Evolutionary conservation across 352 stramenopile species (phyloP).

Genomic region (Phytopythium sindhum): DNA sequence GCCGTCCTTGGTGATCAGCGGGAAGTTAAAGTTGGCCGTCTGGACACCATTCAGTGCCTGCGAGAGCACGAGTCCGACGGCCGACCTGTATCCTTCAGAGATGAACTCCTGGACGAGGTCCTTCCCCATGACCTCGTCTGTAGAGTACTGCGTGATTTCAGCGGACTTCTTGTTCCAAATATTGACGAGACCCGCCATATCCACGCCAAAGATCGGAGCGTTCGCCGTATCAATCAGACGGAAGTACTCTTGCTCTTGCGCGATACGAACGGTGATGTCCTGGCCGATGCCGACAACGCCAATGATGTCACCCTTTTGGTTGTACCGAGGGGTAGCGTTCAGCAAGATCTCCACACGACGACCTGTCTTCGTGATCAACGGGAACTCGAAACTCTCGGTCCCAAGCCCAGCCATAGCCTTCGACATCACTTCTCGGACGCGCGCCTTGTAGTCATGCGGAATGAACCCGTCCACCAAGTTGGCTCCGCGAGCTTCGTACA

Average conservation of each 20-base stretch:
- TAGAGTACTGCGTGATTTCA: slow-evolving; percentile 86
- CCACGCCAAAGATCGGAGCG: slow-evolving; percentile 85
- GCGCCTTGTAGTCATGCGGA: slow-evolving; percentile 54
- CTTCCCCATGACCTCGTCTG: slow-evolving; percentile 86
- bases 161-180: slow-evolving; percentile 91
- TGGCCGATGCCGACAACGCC: slow-evolving; percentile 81
- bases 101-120: slow-evolving; percentile 90
- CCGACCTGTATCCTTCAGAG: slow-evolving; percentile 59
- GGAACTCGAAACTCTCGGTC: slow-evolving; percentile 87
- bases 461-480: slow-evolving; percentile 91
- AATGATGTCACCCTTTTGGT: slow-evolving; percentile 77
- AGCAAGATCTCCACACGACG: slow-evolving; percentile 77
- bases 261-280: slow-evolving; percentile 78
- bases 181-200: slow-evolving; percentile 72
- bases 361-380: slow-evolving; percentile 79
- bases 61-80: slow-evolving; percentile 61
- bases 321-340: slow-evolving; percentile 79
- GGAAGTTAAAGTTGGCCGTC: slow-evolving; percentile 84
- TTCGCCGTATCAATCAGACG: slow-evolving; percentile 88
- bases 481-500: slow-evolving; percentile 84
- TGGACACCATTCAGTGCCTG: slow-evolving; percentile 68
- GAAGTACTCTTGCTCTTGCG: slow-evolving; percentile 86
- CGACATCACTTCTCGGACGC: slow-evolving; percentile 57
- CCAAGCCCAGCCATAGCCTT: slow-evolving; percentile 60
- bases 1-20: slow-evolving; percentile 71